Base-by-base conservation (phyloP, 169 alveolate species). In the Prorocentrum cordatum region DNA sequence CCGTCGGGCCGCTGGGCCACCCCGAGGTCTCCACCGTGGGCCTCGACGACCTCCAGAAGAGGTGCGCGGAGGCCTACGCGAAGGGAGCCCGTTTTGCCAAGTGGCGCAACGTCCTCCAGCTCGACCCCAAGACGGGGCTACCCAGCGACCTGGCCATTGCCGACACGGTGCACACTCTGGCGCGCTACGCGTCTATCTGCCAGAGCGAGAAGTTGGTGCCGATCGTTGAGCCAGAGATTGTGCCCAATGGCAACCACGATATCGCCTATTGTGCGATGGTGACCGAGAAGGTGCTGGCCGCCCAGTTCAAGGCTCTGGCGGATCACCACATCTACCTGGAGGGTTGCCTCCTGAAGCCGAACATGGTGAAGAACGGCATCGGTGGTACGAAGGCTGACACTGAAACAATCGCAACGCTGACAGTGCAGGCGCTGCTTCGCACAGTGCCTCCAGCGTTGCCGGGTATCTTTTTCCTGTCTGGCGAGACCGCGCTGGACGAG, bases 81-180 rank as follows among this genome's bases (percentile, higher is more conserved):
- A 96, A 97, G 66, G 99, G 99, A 27, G 99, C 99, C 66, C 95
- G 99, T 66, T 98, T 98, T 93, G 99, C 99, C 92, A 98, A 98
- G 94, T 98, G 99, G 99, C 96, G 99, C 92, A 98, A 99, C 35
- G 99, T 97, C 39, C 93, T 97, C 68, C 96, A 95, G 91, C 97
- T 98, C 86, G 99, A 96, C 83, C 94, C 92, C 36, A 94, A 92
- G 5, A 95, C 94, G 90, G 94, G 94, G 1, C 0, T 62, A 93
- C 99, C 99, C 5, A 93, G 98, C 54, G 94, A 95, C 83, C 93
- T 95, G 77, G 95, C 99, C 39, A 94, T 98, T 31, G 79, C 87
- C 14, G 99, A 97, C 92, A 97, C 97, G 47, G 99, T 99, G 20
- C 97, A 97, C 95, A 96, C 98, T 47, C 95, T 98, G 86, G 99